Evolutionary conservation across 2,329 filamentous ascomycete species (phyloP), one percentile per base, ranked within the genome.

Genomic region (Pseudopithomyces chartarum): DNA sequence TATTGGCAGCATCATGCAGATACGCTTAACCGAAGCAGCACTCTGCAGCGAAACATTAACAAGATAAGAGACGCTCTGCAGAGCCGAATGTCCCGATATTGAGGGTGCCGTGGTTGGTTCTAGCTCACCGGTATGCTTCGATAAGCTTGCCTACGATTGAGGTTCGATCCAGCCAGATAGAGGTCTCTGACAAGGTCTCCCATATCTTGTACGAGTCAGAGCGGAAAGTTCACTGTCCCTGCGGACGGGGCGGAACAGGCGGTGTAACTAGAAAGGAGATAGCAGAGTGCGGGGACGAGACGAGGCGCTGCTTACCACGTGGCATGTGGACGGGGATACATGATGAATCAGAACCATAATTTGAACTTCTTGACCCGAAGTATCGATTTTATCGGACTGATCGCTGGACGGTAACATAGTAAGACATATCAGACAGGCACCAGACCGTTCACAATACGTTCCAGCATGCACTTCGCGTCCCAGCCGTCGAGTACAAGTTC

Each of bases 231-330:
- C n/a, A n/a, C 26, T 34, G 33, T 34, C 19, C 42, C 7, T 23
- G 29, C 13, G 38, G 15, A 19, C 46, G 40, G 53, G 46, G 45
- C 45, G 46, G 19, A 50, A 55, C 10, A 29, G 34, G 46, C 45
- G 53, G 53, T 50, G 53, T 39, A 54, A 54, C 51, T 45, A 26
- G 20, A 32, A 39, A 19, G 10, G 29, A 38, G 42, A 29, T 46
- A 46, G 29, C 33, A 34, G 34, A 43, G 17, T 45, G 40, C 8
- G 40, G 32, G 8, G 43, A 42, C 19, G 46, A 42, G 5, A 57
- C 50, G 11, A 22, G 19, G 19, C 22, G n/a, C 45, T 19, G 19
- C 13, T 38, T 10, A 29, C 33, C 36, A 49, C 33, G 46, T 38
- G 36, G 46, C 15, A 17, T 17, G n/a, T n/a, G n/a, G n/a, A 22